Evolutionary conservation across 2,329 filamentous ascomycete species (phyloP).

Genomic region (Phaeophleospora eucalypticola): DNA sequence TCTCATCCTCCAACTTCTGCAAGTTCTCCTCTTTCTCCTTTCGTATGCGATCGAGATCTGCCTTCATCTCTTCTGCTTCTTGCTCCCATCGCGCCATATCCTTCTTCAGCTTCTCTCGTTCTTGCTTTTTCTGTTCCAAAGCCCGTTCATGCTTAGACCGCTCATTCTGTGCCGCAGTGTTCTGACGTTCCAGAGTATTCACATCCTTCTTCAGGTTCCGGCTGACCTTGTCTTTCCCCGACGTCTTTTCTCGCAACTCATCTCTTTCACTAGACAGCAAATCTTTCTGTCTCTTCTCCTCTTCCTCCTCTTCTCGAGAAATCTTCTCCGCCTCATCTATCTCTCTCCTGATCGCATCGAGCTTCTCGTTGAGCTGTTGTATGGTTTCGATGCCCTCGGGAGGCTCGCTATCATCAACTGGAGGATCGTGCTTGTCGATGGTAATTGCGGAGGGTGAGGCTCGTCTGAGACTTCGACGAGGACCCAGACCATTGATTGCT

Average conservation of each 20-base stretch:
- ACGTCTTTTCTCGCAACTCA: slow-evolving; percentile 69
- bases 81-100: slow-evolving; percentile 66
- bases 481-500: slow-evolving; percentile 50
- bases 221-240: slow-evolving; percentile 87
- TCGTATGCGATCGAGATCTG: slow-evolving; percentile 42
- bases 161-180: slow-evolving; percentile 73
- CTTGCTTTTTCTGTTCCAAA: slow-evolving; percentile 64
- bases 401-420: slow-evolving; percentile 37
- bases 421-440: slow-evolving; percentile 36
- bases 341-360: slow-evolving; percentile 76
- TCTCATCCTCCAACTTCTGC: slow-evolving; percentile 36
- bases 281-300: slow-evolving; percentile 43
- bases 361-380: slow-evolving; percentile 72
- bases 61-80: slow-evolving; percentile 55
- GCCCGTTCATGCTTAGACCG: slow-evolving; percentile 72
- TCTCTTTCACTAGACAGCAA: slow-evolving; percentile 71
- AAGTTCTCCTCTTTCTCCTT: slow-evolving; percentile 37
- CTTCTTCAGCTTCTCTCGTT: slow-evolving; percentile 65
- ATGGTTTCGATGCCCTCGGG: slow-evolving; percentile 63
- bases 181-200: slow-evolving; percentile 73
- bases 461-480: slow-evolving; percentile 66
- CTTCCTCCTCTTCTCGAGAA: slow-evolving; percentile 58
- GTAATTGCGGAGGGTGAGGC: slow-evolving; percentile 56
- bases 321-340: slow-evolving; percentile 73
- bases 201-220: slow-evolving; percentile 78